Percentiles rank a stretch among this genome's conserved stretches.
Evolutionary conservation across 805 yeast species (phyloP).

Genomic region (Lachancea nothofagi): DNA sequence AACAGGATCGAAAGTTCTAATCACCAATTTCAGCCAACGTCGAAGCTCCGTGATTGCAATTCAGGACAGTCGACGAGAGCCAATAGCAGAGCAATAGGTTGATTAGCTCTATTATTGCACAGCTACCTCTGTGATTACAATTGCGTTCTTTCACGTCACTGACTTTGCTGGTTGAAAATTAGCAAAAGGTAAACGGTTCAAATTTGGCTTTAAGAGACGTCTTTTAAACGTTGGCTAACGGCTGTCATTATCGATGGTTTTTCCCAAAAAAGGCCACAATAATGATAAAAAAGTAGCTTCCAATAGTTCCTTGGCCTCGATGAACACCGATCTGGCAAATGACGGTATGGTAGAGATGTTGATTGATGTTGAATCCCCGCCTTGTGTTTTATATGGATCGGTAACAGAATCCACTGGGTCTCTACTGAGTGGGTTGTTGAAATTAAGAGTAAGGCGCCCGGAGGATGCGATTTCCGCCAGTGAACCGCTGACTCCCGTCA

Average conservation of each 20-base stretch:
- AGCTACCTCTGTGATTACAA: too few relatives aligned
- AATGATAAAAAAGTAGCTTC: slow-evolving; percentile 8
- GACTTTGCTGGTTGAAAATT: too few relatives aligned
- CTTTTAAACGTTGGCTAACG: too few relatives aligned
- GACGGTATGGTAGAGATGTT: slow-evolving; percentile 42
- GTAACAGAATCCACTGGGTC: slow-evolving; percentile 81
- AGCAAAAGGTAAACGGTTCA: too few relatives aligned
- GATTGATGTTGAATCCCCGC: slow-evolving; percentile 81
- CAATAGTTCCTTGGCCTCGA: slow-evolving; percentile 7
- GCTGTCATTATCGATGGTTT: slow-evolving; percentile 16
- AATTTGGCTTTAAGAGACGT: too few relatives aligned
- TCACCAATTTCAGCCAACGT: too few relatives aligned
- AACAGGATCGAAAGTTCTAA: too few relatives aligned
- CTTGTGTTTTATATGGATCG: slow-evolving; percentile 76
- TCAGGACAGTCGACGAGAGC: too few relatives aligned
- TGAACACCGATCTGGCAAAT: slow-evolving; percentile 8
- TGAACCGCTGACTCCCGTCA: slow-evolving; percentile 15
- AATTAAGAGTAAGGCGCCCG: slow-evolving; percentile 45
- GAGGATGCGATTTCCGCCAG: slow-evolving; percentile 14
- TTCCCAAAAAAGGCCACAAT: slow-evolving; percentile 14
- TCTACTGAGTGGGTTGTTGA: slow-evolving; percentile 71
- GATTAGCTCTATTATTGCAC: too few relatives aligned
- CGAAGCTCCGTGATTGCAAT: too few relatives aligned
- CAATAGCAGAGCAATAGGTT: too few relatives aligned
- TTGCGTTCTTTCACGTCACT: too few relatives aligned